A percentile compares a stretch with the other conserved stretches of the same genome.
Conservation (phyloP, 1,284 basidiomycete species). For the Inonotus hispidus region DNA sequence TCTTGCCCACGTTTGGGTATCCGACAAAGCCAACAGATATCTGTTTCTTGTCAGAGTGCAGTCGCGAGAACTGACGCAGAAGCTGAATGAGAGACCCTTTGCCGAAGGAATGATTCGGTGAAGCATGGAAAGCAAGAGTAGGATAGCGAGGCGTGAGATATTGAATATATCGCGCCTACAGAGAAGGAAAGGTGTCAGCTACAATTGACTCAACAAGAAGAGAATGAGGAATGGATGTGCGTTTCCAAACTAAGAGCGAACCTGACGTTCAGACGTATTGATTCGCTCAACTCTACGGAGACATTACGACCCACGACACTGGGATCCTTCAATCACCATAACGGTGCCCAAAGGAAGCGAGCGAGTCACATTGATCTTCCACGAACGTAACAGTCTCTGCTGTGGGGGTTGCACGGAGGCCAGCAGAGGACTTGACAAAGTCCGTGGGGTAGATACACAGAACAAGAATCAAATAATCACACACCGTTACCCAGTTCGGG, state of each 20-base stretch:
- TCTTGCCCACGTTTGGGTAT: slow-evolving; percentile 98
- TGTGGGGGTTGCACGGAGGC: slow-evolving; percentile 24
- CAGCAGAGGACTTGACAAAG: slow-evolving; percentile 42
- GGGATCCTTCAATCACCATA: slow-evolving; percentile 27
- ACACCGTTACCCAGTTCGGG: slow-evolving; percentile 97
- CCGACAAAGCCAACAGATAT: slow-evolving; percentile 98
- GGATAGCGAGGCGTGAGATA: slow-evolving; percentile 93
- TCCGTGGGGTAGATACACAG: slow-evolving; percentile 31
- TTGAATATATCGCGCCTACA: slow-evolving; percentile 92
- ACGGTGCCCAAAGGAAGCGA: slow-evolving; percentile 31
- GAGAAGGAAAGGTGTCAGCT: slow-evolving; percentile 3
- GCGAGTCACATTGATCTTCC: slow-evolving; percentile 45
- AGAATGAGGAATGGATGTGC: slow-evolving; percentile 27
- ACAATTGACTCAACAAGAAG: slow-evolving; percentile 13
- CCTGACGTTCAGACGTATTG: slow-evolving; percentile 22
- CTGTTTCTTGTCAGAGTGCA: slow-evolving; percentile 99
- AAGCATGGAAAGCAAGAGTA: slow-evolving; percentile 97
- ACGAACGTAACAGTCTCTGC: slow-evolving; percentile 51
- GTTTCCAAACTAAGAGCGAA: slow-evolving; percentile 40
- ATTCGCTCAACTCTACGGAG: slow-evolving; percentile 38
- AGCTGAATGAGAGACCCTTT: slow-evolving; percentile 98
- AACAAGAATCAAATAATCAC: slow-evolving; percentile 30
- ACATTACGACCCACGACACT: slow-evolving; percentile 29
- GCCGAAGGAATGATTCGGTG: slow-evolving; percentile 98
- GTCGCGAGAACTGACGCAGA: slow-evolving; percentile 92